These are phyloP conservation scores for Kwoniella mangroviensis DNA, from an alignment of 768 basidiomycete genomes.

Conservation along the genomic window DNA sequence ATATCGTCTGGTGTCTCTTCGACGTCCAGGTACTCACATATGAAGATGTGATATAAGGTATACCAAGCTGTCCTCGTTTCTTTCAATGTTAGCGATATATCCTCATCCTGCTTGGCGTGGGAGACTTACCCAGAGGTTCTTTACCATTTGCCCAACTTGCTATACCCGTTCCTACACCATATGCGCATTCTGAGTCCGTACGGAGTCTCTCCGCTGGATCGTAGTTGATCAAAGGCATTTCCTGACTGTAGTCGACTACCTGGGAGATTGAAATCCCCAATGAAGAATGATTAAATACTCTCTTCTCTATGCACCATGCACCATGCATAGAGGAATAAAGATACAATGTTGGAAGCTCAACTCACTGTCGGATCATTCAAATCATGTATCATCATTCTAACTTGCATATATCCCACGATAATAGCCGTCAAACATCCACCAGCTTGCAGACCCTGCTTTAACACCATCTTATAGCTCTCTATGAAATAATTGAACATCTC, in stretches of 20 bases:
- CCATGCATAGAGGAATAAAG: too few relatives aligned
- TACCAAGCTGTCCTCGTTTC: conserved; percentile 37
- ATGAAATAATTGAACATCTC: conserved; percentile 34
- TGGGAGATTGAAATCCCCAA: neutral
- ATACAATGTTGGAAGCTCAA: neutral
- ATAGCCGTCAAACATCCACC: conserved; percentile 32
- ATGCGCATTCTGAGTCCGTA: conserved; percentile 34
- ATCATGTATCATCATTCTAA: conserved; percentile 35
- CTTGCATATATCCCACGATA: conserved; percentile 33
- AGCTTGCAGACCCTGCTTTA: conserved; percentile 43
- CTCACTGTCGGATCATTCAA: conserved; percentile 25
- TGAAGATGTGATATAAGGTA: conserved; percentile 32
- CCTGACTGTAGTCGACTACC: conserved; percentile 7
- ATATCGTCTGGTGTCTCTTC: neutral
- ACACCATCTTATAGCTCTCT: conserved; percentile 21
- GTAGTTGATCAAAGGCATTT: neutral
- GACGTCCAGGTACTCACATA: conserved; percentile 22
- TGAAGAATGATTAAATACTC: too few relatives aligned
- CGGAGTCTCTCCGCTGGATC: conserved; percentile 4
- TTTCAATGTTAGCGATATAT: conserved; percentile 9
- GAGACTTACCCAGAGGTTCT: conserved; percentile 39
- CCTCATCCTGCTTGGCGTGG: too few relatives aligned
- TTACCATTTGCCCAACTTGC: conserved; percentile 36
- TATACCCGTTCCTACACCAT: conserved; percentile 39
- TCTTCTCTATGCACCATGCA: too few relatives aligned